Evolutionary conservation across 257 asterid genomes (phyloP).

Genomic region (Hygrophila difformis): DNA sequence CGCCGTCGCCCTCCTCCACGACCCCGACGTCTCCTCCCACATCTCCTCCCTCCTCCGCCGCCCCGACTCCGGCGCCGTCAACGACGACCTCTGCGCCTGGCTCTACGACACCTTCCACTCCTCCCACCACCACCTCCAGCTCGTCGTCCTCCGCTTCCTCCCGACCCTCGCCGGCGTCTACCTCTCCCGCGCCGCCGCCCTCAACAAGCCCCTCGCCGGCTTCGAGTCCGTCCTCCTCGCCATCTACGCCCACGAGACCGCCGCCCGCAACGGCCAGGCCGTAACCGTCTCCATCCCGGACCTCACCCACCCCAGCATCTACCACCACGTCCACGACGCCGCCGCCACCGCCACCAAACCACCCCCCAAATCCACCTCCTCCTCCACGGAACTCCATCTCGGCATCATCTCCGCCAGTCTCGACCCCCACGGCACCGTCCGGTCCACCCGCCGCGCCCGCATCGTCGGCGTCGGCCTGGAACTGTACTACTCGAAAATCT

Average conservation of each 20-base stretch:
- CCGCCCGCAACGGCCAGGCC: slow-evolving; percentile 48
- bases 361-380: slow-evolving; percentile 20
- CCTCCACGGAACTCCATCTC: slow-evolving; percentile 61
- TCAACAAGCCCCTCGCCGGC: slow-evolving; percentile 67
- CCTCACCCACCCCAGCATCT: slow-evolving; percentile 58
- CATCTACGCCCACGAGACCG: slow-evolving; percentile 62
- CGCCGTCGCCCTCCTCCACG: slow-evolving; percentile 59
- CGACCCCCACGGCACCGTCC: slow-evolving; percentile 59
- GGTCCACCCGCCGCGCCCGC: slow-evolving; percentile 54
- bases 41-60: slow-evolving; percentile 60
- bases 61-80: slow-evolving; percentile 73
- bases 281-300: slow-evolving; percentile 61
- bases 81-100: slow-evolving; percentile 86
- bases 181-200: slow-evolving; percentile 65
- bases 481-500: slow-evolving; percentile 37
- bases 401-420: slow-evolving; percentile 52
- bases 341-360: slow-evolving; percentile 26
- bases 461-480: slow-evolving; percentile 74
- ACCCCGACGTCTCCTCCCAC: slow-evolving; percentile 36
- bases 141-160: slow-evolving; percentile 72
- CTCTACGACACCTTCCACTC: slow-evolving; percentile 92
- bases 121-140: slow-evolving; percentile 56
- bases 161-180: slow-evolving; percentile 72
- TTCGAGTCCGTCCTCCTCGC: slow-evolving; percentile 81
- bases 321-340: slow-evolving; percentile 53